Base-by-base conservation (phyloP, 2,329 filamentous ascomycete species). In the Talaromyces sp. region DNA sequence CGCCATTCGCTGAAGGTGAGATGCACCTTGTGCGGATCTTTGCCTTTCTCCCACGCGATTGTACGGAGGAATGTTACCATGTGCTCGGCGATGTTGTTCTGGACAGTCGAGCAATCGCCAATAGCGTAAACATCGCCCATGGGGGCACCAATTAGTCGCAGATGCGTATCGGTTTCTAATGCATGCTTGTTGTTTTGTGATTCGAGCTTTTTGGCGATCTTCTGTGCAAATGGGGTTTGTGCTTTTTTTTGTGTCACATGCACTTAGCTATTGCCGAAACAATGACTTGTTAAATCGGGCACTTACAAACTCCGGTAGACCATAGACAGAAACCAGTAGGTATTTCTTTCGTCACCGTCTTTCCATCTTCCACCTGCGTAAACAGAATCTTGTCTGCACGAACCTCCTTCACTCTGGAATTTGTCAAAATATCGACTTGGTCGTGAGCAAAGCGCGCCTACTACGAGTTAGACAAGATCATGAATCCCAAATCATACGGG, bases 281-380 rank as follows among this genome's bases (percentile, higher is more conserved):
- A 27, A 46, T 27, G 10, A 31, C 58, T 11, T 27, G 19, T 19
- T 38, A 10, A 24, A 21, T 21, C 7, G 43, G 43, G 21, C 31
- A 73, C 78, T 71, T 69, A 80, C 78, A 76, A 35, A 99, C 93
- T 63, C 95, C 95, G 0, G 95, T 99, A 0, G 95, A 98, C 95
- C 95, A 99, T 14, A 99, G 82, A 69, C 95, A 98, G 79, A 99
- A 96, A 29, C 92, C 95, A 81, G 91, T 93, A 0, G 95, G 93
- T 0, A 99, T 85, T 69, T 99, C 95, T 74, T 99, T 99, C 26
- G 87, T 89, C n/a, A 96, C 68, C 0, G 87, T 75, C 31, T 86
- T 84, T 50, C 91, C 92, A 58, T 91, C 80, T 3, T 89, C 84
- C 70, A 90, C 89, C 73, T 99, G 93, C 0, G 89, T 89, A 77